These are phyloP conservation scores for Gamsiella multidivaricata DNA, from an alignment of 192 early-diverging fungal species.

Conservation along the genomic window DNA sequence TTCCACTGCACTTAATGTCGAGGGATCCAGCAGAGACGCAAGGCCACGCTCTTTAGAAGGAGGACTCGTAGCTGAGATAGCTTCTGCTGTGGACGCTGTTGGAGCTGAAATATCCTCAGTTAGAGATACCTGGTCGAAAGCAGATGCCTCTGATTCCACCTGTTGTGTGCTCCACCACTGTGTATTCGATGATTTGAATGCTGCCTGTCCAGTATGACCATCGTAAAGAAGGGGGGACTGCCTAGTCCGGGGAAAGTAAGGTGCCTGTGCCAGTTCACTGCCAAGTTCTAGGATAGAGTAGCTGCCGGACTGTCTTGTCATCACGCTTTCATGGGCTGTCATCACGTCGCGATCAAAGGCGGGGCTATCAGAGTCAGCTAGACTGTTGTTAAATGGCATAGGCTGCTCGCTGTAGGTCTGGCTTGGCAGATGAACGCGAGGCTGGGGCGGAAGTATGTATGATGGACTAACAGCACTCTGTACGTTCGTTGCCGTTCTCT, in stretches of 20 bases:
- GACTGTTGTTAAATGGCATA: slow-evolving; percentile 9
- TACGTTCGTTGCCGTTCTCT: too few species aligned
- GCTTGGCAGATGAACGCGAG: background rate
- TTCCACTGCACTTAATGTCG: slow-evolving; percentile 41
- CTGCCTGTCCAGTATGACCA: background rate
- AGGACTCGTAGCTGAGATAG: background rate
- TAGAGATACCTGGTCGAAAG: slow-evolving; percentile 43
- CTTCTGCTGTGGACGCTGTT: background rate
- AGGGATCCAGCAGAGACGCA: slow-evolving; percentile 29
- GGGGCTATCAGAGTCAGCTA: background rate
- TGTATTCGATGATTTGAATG: background rate
- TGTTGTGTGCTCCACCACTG: background rate
- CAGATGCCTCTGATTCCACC: background rate
- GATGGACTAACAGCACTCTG: too few species aligned
- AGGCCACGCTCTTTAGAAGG: slow-evolving; percentile 23
- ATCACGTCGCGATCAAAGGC: background rate
- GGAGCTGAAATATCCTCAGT: slow-evolving; percentile 16
- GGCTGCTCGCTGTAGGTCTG: background rate
- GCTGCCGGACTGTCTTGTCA: slow-evolving; percentile 7
- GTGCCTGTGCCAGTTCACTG: slow-evolving; percentile 4
- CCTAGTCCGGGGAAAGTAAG: slow-evolving; percentile 22
- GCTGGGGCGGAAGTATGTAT: background rate
- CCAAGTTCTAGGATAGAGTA: slow-evolving; percentile 43
- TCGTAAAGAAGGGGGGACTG: slow-evolving; percentile 18
- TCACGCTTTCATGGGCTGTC: background rate